Conservation (phyloP, 257 asterid species). For the Coffea eugenioides region DNA sequence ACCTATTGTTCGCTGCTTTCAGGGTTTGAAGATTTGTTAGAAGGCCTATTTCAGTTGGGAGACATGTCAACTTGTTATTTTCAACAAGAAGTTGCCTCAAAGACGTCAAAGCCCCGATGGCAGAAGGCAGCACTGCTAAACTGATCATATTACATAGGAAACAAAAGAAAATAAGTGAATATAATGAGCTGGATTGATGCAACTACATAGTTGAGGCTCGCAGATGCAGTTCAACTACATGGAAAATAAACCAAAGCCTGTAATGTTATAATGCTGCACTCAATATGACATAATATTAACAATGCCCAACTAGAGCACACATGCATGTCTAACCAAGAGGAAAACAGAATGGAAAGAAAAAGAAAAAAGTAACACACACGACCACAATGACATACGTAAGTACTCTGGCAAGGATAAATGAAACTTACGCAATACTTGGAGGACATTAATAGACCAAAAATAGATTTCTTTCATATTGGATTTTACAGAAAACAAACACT, state of each 20-base stretch:
- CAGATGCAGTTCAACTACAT: neutral
- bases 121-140: slow-evolving; percentile 62
- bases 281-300: neutral
- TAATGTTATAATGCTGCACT: neutral
- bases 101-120: slow-evolving; percentile 62
- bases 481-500: too few relatives aligned
- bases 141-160: slow-evolving; percentile 36
- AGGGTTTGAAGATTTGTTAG: slow-evolving; percentile 65
- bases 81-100: slow-evolving; percentile 66
- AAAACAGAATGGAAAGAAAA: neutral
- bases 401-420: neutral
- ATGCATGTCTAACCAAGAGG: neutral
- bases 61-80: slow-evolving; percentile 53
- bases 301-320: neutral
- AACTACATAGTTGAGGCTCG: neutral
- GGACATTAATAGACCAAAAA: too few relatives aligned
- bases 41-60: slow-evolving; percentile 74
- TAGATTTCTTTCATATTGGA: too few relatives aligned
- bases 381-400: neutral
- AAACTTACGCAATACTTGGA: neutral
- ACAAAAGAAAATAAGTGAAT: neutral
- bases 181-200: neutral
- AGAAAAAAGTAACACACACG: neutral
- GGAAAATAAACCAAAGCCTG: neutral
- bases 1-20: slow-evolving; percentile 86